Percentiles rank a stretch among this genome's conserved stretches.
These are phyloP conservation scores for Starmerella etchellsii DNA, from an alignment of 805 yeast genomes.

Conservation along the genomic window DNA sequence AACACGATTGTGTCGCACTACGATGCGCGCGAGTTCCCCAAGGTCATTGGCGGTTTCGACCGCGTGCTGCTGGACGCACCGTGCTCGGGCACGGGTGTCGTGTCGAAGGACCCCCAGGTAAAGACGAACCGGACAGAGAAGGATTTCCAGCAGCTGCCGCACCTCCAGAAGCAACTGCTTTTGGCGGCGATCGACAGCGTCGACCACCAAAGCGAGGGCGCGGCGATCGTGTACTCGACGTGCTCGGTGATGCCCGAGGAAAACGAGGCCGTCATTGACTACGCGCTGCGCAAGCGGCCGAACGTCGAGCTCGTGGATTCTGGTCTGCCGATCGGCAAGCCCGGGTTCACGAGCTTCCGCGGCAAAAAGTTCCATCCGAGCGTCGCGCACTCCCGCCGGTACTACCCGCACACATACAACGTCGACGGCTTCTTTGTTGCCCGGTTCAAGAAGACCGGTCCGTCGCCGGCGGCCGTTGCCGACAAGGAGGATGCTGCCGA, in stretches of 20 bases:
- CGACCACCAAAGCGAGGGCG: slow-evolving; percentile 70
- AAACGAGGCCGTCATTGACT: slow-evolving; percentile 97
- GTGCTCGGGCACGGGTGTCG: slow-evolving; percentile 99
- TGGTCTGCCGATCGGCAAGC: slow-evolving; percentile 85
- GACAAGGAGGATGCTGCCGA: slow-evolving; percentile 76
- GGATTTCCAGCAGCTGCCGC: slow-evolving; percentile 94
- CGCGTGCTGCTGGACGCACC: slow-evolving; percentile 94
- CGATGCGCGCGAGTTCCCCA: slow-evolving; percentile 97
- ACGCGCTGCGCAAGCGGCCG: slow-evolving; percentile 90
- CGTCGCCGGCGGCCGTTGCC: slow-evolving; percentile 72
- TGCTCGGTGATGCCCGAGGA: slow-evolving; percentile 98
- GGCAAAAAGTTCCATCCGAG: slow-evolving; percentile 81
- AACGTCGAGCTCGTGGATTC: slow-evolving; percentile 90
- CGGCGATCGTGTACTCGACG: slow-evolving; percentile 89
- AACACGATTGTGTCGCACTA: slow-evolving; percentile 94
- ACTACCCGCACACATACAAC: slow-evolving; percentile 95
- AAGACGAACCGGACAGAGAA: slow-evolving; percentile 88
- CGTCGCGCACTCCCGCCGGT: slow-evolving; percentile 75
- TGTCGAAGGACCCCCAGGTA: slow-evolving; percentile 91
- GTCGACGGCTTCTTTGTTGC: slow-evolving; percentile 99
- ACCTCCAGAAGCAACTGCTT: slow-evolving; percentile 83
- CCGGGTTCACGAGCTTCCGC: slow-evolving; percentile 84
- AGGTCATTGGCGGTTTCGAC: slow-evolving; percentile 96
- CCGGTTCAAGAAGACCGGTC: slow-evolving; percentile 78
- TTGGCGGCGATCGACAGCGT: slow-evolving; percentile 95